Conservation (phyloP, 2,329 filamentous ascomycete species). For the Ophiostoma sp. region DNA sequence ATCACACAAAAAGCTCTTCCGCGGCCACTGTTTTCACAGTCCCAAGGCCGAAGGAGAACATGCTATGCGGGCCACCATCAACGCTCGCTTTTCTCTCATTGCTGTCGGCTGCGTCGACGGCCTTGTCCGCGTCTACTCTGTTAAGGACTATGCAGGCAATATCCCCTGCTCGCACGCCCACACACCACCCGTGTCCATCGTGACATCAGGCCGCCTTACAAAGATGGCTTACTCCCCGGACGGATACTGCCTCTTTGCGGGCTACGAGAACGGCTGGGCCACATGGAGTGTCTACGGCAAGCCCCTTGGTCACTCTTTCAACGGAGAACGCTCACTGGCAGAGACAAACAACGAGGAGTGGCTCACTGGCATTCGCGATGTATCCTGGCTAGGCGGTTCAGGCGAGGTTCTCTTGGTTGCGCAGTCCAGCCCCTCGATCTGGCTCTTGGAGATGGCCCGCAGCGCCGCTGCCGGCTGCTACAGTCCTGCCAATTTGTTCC, state of each 20-base stretch:
- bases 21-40: slow-evolving; percentile 83
- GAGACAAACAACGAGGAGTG: slow-evolving; percentile 70
- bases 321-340: slow-evolving; percentile 58
- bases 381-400: slow-evolving; percentile 81
- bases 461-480: slow-evolving; percentile 92
- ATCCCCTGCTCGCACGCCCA: slow-evolving; percentile 82
- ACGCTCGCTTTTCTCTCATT: slow-evolving; percentile 89
- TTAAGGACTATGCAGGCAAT: slow-evolving; percentile 87
- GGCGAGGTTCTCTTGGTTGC: slow-evolving; percentile 76
- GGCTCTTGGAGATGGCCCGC: slow-evolving; percentile 85
- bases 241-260: slow-evolving; percentile 91
- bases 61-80: slow-evolving; percentile 74
- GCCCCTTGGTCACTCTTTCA: slow-evolving; percentile 76
- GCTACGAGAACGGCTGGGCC: slow-evolving; percentile 88
- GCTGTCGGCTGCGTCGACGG: slow-evolving; percentile 79
- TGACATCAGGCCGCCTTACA: slow-evolving; percentile 64
- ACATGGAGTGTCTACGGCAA: slow-evolving; percentile 98
- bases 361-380: slow-evolving; percentile 72
- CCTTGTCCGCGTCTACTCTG: slow-evolving; percentile 80
- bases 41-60: slow-evolving; percentile 55
- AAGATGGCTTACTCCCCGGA: slow-evolving; percentile 85
- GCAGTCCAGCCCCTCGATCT: slow-evolving; percentile 69
- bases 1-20: slow-evolving; percentile 64
- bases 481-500: slow-evolving; percentile 81
- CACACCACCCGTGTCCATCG: slow-evolving; percentile 59